Base-by-base conservation (phyloP, 768 basidiomycete species). In the Suillus clintonianus region DNA sequence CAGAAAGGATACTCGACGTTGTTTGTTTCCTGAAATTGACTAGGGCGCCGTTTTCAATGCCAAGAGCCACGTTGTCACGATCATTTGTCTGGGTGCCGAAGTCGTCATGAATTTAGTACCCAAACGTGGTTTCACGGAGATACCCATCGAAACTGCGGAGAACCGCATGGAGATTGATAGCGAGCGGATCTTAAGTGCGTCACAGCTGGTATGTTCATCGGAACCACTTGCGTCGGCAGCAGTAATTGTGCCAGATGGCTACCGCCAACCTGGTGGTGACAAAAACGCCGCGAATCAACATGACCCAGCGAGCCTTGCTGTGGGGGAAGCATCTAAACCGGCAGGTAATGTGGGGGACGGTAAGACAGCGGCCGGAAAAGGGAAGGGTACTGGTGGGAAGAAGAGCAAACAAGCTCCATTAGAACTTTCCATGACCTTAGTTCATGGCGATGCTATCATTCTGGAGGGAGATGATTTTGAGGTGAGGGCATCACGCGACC, bases 381-480 rank as follows among this genome's bases (percentile, higher is more conserved):
- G 60, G 27, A 75, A 74, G 27, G 55, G 45, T 57, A 30, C 14
- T n/a, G 67, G 67, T 36, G 61, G 15, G 24, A 63, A 65, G 57
- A 73, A 65, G 65, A 65, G 2, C 55, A 68, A 70, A 65, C 24
- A 62, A 17, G 47, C 64, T 14, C 47, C 57, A 9, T 69, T 69
- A 15, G 60, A 67, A 51, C 69, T 76, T 24, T 69, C 73, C 19
- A 42, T 79, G 60, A 79, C 76, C 22, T 68, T 81, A 43, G 73
- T 79, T 9, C 80, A 82, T 61, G 79, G 81, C 0, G 80, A 81
- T 68, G 69, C 74, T 57, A 65, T 77, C 2, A 53, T 81, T 43
- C 69, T 81, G 7, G 66, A 9, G 3, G 80, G 81, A 11, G 80
- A 77, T 59, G 77, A 76, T 50, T 80, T 79, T 60, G 78, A 81